A percentile compares a stretch with the other conserved stretches of the same genome.
These are phyloP conservation scores for Diospyros lotus DNA, from an alignment of 148 eudicot species.

Conservation along the genomic window DNA sequence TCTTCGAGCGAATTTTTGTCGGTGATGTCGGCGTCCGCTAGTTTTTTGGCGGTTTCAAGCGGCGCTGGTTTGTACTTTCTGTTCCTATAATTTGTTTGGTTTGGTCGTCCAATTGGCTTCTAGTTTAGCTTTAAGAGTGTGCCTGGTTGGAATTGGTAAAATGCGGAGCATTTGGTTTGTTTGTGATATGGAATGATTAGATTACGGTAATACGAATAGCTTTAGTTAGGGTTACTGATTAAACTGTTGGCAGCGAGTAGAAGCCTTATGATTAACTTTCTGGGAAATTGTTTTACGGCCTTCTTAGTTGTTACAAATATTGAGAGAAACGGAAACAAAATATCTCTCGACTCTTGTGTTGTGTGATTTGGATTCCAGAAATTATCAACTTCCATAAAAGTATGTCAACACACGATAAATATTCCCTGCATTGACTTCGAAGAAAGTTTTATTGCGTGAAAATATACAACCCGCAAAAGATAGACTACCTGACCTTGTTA, in stretches of 20 bases:
- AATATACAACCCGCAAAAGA: not conserved
- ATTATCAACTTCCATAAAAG: not conserved
- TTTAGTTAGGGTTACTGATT: conserved; percentile 4
- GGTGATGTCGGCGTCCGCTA: conserved; percentile 12
- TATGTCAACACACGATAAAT: not conserved
- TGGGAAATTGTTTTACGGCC: not conserved
- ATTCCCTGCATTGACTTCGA: not conserved
- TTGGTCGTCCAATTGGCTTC: not conserved
- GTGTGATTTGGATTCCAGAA: not conserved
- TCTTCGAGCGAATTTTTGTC: not conserved
- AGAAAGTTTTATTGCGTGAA: not conserved
- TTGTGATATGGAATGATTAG: not conserved
- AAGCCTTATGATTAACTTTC: not conserved
- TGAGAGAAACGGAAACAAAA: not conserved
- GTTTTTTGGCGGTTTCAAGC: not conserved
- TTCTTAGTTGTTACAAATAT: not conserved
- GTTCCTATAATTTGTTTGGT: not conserved
- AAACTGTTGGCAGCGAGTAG: not conserved
- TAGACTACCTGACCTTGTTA: too few relatives aligned
- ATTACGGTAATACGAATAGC: not conserved
- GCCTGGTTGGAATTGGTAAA: not conserved
- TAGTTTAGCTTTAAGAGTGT: not conserved
- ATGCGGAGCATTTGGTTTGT: conserved; percentile 6
- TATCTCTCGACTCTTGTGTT: not conserved
- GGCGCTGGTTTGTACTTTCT: conserved; percentile 8